Evolutionary conservation across 352 stramenopile species (phyloP), one percentile per base, ranked within the genome.

Genomic region (Nannochloropsis limnetica): DNA sequence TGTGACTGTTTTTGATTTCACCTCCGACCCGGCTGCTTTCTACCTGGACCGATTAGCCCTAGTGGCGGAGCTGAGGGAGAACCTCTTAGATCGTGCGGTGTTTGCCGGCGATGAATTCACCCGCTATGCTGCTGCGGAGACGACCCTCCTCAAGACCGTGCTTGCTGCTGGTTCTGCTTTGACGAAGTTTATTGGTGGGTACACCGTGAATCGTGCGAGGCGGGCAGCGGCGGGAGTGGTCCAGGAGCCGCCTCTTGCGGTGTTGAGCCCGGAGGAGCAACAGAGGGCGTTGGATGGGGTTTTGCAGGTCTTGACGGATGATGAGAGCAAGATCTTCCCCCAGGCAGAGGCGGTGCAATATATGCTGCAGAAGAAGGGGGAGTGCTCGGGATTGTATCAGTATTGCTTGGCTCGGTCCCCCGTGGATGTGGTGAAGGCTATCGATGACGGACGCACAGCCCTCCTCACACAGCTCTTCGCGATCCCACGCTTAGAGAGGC

Each of bases 1-100:
- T 20, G 82, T 81, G 3, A 83, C 54, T 23, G 83, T 86, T 15
- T 87, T 87, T 67, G 84, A 87, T 80, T 49, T 87, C n/a, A 74
- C 80, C 17, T 80, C 84, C 31, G 84, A 87, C 44, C 84, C 84
- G 5, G 68, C 85, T 17, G 83, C 82, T 25, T 87, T 81, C 80
- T 87, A 68, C 29, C 67, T 81, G n/a, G 84, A 87, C 23, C 82
- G 83, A 67, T 67, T 87, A 23, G 69, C 82, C 22, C 79, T 87
- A 17, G 83, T 87, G n/a, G 74, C 84, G 29, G 84, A 87, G 79
- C 28, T 87, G 43, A 81, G 82, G 69, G 79, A 82, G 31, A 74
- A 82, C 20, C 81, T 87, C n/a, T 68, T 87, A n/a, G 79, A 87
- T 28, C 74, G 81, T 17, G 80, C 54, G 25, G 82, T 84, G 3